Conservation (phyloP, 176 grass and related monocot genomes). For the Rhynchospora tenuis region DNA sequence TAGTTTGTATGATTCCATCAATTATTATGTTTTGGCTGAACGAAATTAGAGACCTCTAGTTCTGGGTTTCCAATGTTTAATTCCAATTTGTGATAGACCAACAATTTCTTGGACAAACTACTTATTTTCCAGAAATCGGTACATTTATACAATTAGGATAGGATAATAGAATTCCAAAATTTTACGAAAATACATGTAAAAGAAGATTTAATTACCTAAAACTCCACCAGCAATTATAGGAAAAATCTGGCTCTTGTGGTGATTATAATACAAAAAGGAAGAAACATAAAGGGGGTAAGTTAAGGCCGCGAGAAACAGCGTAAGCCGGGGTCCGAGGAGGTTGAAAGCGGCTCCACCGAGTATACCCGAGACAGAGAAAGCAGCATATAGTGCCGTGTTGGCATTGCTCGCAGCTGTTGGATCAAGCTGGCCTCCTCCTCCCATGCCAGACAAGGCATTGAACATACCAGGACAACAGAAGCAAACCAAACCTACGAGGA, state of each 20-base stretch:
- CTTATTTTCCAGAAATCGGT: background rate
- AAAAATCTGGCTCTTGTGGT: slow-evolving; percentile 44
- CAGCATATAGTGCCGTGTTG: slow-evolving; percentile 87
- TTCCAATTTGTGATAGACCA: background rate
- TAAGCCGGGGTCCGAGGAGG: slow-evolving; percentile 70
- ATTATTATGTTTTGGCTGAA: background rate
- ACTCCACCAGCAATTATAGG: slow-evolving; percentile 51
- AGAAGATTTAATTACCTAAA: slow-evolving; percentile 24
- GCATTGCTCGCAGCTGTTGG: slow-evolving; percentile 65
- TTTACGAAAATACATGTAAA: background rate
- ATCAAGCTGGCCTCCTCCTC: slow-evolving; percentile 83
- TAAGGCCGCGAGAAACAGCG: slow-evolving; percentile 51
- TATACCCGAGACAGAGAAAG: slow-evolving; percentile 72
- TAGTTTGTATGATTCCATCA: background rate
- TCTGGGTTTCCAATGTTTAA: background rate
- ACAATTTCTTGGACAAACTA: background rate
- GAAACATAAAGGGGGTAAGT: slow-evolving; percentile 82
- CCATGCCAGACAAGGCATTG: slow-evolving; percentile 90
- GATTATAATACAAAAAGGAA: slow-evolving; percentile 97
- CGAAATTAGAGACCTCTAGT: background rate
- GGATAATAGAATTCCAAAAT: background rate
- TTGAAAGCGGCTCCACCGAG: slow-evolving; percentile 79
- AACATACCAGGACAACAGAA: slow-evolving; percentile 99
- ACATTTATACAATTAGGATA: background rate
- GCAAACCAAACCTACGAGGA: slow-evolving; percentile 69